Base-by-base conservation (phyloP, 139 green algal genomes). In the Auxenochlorella protothecoides region DNA sequence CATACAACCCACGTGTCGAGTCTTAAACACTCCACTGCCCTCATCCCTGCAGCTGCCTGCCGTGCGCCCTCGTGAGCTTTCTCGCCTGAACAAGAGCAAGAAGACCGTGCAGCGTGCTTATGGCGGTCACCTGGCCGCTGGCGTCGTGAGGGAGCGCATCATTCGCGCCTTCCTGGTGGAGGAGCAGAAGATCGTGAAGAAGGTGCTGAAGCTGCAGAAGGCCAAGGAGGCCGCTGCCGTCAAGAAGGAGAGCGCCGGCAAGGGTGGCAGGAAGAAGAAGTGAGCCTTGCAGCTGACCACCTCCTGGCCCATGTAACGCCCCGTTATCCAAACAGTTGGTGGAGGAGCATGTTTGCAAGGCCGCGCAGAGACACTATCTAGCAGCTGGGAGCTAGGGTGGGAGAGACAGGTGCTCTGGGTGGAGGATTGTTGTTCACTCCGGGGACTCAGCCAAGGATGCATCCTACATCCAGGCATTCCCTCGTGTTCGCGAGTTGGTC, bases 121-220 rank as follows among this genome's bases (percentile, higher is more conserved):
- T 76, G 94, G 94, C 70, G 94, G 94, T 62, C 80, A 87, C 82
- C 87, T 99, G 54, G 88, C 83, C 64, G 86, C 90, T 74, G 77
- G 72, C 62, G 88, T 95, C 6, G 93, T 98, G 15, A 81, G 81
- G 63, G 90, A 96, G 80, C 81, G 90, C 55, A 98, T 98, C 79
- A 80, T 98, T 54, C 77, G 93, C 44, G 93, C 93, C 53, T 98
- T 98, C 84, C 83, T 98, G 60, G 89, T 98, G 15, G 94, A 98
- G 88, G 94, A 98, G 89, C 94, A 98, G 87, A 98, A 98, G 90
- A 98, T 98, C 75, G 94, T 98, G 12, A 97, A 97, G 90, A 97
- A 96, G 89, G 93, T 91, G 79, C 76, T 92, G 10, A 92, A 92
- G 84, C 81, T 92, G 76, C 87, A 92, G 84, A 80, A 85, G 76